These are phyloP conservation scores for Penicillium sp. DNA, from an alignment of 2,329 filamentous ascomycete species.

Conservation along the genomic window DNA sequence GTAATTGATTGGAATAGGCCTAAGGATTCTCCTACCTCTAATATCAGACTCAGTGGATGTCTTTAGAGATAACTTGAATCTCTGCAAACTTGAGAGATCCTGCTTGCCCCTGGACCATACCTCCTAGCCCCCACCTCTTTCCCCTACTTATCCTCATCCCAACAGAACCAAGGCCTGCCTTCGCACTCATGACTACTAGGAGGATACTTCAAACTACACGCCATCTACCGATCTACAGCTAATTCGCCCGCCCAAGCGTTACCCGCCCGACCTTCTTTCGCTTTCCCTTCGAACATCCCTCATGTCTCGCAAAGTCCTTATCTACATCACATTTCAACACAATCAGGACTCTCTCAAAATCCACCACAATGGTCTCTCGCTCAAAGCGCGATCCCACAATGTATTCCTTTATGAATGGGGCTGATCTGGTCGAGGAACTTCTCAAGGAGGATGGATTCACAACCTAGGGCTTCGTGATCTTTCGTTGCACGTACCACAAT, in stretches of 20 bases:
- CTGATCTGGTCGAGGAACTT: background rate
- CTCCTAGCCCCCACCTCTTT: no score
- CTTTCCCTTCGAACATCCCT: background rate
- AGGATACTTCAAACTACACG: slow-evolving; percentile 1
- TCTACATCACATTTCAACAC: slow-evolving; percentile 3
- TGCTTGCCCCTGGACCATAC: no score
- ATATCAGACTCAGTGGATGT: no score
- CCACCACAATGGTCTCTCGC: no score
- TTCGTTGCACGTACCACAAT: background rate
- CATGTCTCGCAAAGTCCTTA: background rate
- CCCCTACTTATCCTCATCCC: no score
- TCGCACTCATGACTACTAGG: slow-evolving; percentile 1
- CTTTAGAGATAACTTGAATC: no score
- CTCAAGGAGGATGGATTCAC: background rate
- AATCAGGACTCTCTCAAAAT: slow-evolving; percentile 1
- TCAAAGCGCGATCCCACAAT: no score
- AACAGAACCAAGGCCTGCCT: no score
- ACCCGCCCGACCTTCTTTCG: slow-evolving; percentile 1
- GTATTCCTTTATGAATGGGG: background rate
- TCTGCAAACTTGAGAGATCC: no score
- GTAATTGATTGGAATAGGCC: no score
- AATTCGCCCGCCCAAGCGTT: background rate
- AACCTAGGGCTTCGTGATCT: background rate
- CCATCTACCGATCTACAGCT: slow-evolving; percentile 1
- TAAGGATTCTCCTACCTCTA: no score